Percentiles rank a stretch among this genome's conserved stretches.
These are phyloP conservation scores for Cucumis melo DNA, from an alignment of 306 rosid genomes.

Conservation along the genomic window DNA sequence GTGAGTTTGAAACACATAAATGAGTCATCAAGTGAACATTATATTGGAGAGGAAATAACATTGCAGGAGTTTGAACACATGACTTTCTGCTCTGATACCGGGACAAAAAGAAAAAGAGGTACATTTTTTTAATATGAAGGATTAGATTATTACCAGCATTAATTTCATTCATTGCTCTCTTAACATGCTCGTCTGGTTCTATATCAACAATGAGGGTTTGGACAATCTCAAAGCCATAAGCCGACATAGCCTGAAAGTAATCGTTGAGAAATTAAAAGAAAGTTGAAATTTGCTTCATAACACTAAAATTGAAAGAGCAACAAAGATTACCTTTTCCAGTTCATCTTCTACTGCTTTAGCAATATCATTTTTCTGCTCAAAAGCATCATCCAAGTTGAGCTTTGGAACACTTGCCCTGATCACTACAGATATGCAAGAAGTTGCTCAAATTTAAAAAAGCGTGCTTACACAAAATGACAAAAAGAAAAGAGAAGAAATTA, in stretches of 20 bases:
- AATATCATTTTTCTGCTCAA: conserved; percentile 91
- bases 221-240: conserved; percentile 86
- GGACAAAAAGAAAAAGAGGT: background rate
- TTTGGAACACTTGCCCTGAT: conserved; percentile 90
- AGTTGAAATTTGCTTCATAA: background rate
- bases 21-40: too few species aligned
- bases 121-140: background rate
- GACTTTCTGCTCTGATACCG: too few species aligned
- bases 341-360: conserved; percentile 90
- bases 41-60: too few species aligned
- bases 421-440: conserved; percentile 22
- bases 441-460: background rate
- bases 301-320: background rate
- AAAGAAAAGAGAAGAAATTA: background rate
- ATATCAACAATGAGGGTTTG: conserved; percentile 83
- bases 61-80: background rate
- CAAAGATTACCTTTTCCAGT: conserved; percentile 56
- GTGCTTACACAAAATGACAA: background rate
- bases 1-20: too few species aligned
- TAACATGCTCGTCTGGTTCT: conserved; percentile 82
- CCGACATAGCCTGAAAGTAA: conserved; percentile 77
- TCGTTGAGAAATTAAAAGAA: background rate
- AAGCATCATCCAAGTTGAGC: conserved; percentile 72
- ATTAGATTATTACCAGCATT: conserved; percentile 56
- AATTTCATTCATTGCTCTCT: conserved; percentile 95